These are phyloP conservation scores for Torulaspora gathmanii DNA, from an alignment of 805 yeast species.

Conservation along the genomic window DNA sequence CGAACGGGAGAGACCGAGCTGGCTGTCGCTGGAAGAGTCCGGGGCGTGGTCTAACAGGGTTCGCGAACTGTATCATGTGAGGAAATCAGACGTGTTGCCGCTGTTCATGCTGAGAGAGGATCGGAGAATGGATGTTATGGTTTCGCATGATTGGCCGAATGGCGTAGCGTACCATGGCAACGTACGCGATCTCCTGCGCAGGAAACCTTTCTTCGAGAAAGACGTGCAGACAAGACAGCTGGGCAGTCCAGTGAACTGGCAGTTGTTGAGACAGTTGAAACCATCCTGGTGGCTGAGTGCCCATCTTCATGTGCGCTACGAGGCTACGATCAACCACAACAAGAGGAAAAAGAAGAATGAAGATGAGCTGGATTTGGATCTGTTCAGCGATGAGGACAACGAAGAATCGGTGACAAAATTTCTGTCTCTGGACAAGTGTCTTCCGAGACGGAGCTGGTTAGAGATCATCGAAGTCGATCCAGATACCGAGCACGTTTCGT, in stretches of 20 bases:
- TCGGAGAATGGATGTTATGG: conserved; percentile 46
- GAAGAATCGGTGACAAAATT: conserved; percentile 42
- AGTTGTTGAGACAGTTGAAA: conserved; percentile 46
- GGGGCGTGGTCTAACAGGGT: conserved; percentile 26
- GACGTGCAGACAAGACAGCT: conserved; percentile 58
- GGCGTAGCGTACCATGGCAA: conserved; percentile 68
- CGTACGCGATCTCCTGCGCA: conserved; percentile 41
- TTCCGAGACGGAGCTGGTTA: conserved; percentile 57
- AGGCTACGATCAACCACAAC: conserved; percentile 49
- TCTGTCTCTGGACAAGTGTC: conserved; percentile 80
- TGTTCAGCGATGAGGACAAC: conserved; percentile 19
- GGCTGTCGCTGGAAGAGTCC: conserved; percentile 35
- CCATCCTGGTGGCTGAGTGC: conserved; percentile 85
- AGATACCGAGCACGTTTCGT: conserved; percentile 28
- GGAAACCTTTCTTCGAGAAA: conserved; percentile 60
- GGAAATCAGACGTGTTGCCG: conserved; percentile 53
- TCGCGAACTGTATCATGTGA: conserved; percentile 52
- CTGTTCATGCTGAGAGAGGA: conserved; percentile 39
- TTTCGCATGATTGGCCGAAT: conserved; percentile 95
- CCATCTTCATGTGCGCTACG: conserved; percentile 75
- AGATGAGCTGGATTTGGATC: conserved; percentile 36
- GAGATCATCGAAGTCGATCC: conserved; percentile 46
- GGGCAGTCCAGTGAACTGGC: conserved; percentile 68
- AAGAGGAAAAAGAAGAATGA: conserved; percentile 22
- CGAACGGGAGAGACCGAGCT: conserved; percentile 47